Conservation (phyloP, 768 basidiomycete species). For the Termitomyces titanicus region DNA sequence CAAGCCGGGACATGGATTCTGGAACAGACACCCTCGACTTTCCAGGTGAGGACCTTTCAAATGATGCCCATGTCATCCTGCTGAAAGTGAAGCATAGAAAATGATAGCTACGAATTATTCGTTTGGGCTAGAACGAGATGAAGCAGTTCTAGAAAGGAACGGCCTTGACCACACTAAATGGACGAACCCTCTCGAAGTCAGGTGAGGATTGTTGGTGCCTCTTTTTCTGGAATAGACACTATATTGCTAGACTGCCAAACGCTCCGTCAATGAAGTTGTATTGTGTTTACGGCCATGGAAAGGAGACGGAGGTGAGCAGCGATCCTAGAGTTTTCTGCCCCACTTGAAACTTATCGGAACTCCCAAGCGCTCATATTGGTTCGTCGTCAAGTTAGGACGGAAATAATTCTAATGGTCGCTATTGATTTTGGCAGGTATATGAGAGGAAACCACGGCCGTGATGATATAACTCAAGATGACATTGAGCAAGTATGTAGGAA, state of each 20-base stretch:
- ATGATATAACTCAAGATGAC: conserved; percentile 49
- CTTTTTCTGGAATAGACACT: not conserved
- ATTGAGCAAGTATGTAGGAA: conserved; percentile 42
- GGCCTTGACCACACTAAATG: conserved; percentile 79
- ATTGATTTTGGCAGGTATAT: conserved; percentile 53
- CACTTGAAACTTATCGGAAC: not conserved
- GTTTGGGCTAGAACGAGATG: conserved; percentile 81
- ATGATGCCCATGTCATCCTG: not conserved
- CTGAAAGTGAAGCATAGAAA: conserved; percentile 39
- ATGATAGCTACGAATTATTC: conserved; percentile 88
- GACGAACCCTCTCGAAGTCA: conserved; percentile 86
- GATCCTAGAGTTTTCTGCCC: not conserved
- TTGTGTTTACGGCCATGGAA: conserved; percentile 94
- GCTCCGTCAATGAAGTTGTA: conserved; percentile 92
- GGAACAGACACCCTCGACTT: conserved; percentile 75
- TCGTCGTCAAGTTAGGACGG: conserved; percentile 6
- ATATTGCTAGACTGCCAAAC: conserved; percentile 61
- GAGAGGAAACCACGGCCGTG: conserved; percentile 63
- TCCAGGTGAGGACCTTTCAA: conserved; percentile 50
- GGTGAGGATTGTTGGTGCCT: conserved; percentile 32
- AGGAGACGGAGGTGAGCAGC: conserved; percentile 79
- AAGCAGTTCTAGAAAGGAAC: conserved; percentile 58
- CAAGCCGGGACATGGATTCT: conserved; percentile 79
- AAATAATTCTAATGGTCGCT: not conserved
- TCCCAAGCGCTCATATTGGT: conserved; percentile 81